Percentiles rank a stretch among this genome's conserved stretches.
These are phyloP conservation scores for Paxillus ammoniavirescens DNA, from an alignment of 768 basidiomycete species.

Conservation along the genomic window DNA sequence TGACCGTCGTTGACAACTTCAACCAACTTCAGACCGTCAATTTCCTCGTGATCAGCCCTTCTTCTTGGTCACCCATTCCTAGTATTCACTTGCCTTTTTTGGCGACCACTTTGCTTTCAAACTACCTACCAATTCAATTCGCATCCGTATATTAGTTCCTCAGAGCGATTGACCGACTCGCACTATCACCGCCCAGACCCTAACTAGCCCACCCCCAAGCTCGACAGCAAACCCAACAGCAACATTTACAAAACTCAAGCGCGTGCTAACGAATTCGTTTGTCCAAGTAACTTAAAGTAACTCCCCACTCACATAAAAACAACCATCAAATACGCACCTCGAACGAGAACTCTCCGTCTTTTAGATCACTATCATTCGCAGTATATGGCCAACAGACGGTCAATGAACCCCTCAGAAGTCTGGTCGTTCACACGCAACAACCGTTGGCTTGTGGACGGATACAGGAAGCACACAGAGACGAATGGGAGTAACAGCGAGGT, in stretches of 20 bases:
- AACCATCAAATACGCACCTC: slow-evolving; percentile 18
- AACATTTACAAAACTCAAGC: slow-evolving; percentile 54
- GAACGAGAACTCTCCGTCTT: slow-evolving; percentile 42
- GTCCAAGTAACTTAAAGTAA: slow-evolving; percentile 35
- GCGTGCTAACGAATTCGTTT: slow-evolving; percentile 41
- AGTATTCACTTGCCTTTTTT: background rate
- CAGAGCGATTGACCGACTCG: no score
- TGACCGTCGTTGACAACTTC: no score
- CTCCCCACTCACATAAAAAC: no score
- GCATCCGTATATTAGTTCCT: no score
- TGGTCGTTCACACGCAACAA: background rate
- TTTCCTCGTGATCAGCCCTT: no score
- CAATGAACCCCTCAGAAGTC: background rate
- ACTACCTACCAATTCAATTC: no score
- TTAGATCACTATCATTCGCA: slow-evolving; percentile 19
- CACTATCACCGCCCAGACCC: background rate
- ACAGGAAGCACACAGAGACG: background rate
- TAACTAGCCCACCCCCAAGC: slow-evolving; percentile 30
- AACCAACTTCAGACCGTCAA: no score
- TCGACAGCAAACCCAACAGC: slow-evolving; percentile 59
- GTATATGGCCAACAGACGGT: slow-evolving; percentile 24
- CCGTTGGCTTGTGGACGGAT: background rate
- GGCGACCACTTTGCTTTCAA: background rate
- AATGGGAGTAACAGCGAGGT: background rate
- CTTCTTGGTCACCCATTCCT: no score